phyloP scores from a whole-genome alignment of 768 basidiomycete genomes.

The Lactarius vividus region DNA sequence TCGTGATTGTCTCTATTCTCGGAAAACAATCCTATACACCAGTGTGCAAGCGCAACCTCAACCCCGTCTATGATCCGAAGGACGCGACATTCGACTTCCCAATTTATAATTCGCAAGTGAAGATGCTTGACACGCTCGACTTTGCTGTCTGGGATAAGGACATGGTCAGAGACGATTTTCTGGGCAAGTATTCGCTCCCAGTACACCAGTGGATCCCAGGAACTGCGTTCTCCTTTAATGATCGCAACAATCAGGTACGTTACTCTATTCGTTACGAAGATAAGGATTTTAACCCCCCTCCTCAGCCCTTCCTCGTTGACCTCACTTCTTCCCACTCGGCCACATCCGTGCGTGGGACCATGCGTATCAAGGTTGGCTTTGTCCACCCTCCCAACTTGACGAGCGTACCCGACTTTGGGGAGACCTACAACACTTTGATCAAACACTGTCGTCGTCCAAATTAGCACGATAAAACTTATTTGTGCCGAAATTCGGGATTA shows the following conservation, averaged over 20 bases:
- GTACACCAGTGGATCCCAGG: too few relatives aligned
- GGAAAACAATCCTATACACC: slow-evolving; percentile 34
- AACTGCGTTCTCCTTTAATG: too few relatives aligned
- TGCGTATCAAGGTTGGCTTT: not conserved
- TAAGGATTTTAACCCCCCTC: not conserved
- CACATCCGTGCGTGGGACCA: not conserved
- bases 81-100: too few relatives aligned
- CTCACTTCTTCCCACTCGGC: not conserved
- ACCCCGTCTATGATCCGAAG: too few relatives aligned
- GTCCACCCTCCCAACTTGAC: not conserved
- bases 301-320: not conserved
- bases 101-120: too few relatives aligned
- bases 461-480: too few relatives aligned
- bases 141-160: too few relatives aligned
- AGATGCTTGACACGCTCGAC: too few relatives aligned
- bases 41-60: slow-evolving; percentile 40
- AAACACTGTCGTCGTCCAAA: not conserved
- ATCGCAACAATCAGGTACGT: not conserved
- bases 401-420: not conserved
- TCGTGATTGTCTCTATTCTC: too few relatives aligned
- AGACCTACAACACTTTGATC: not conserved
- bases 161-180: too few relatives aligned
- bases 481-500: too few relatives aligned
- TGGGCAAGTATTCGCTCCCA: too few relatives aligned
- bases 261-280: not conserved